A percentile compares a stretch with the other conserved stretches of the same genome.
These are phyloP conservation scores for Psidium guajava DNA, from an alignment of 345 rosid genomes.

Conservation along the genomic window DNA sequence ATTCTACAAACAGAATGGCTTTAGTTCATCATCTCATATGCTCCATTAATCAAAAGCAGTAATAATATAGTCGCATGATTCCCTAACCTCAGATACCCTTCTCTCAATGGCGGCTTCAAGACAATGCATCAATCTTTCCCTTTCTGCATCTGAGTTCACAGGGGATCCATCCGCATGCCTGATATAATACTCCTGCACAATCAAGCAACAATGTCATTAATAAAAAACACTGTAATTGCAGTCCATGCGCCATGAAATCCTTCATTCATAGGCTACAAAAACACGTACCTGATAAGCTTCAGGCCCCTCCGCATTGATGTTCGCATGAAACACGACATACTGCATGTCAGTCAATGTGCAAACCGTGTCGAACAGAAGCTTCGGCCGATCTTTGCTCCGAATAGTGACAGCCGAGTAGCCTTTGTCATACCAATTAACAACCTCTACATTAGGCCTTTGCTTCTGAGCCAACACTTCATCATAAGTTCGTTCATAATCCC, in stretches of 20 bases:
- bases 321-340: slow-evolving; percentile 85
- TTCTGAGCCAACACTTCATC: slow-evolving; percentile 43
- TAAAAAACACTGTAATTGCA: neutral
- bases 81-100: slow-evolving; percentile 77
- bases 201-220: neutral
- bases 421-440: slow-evolving; percentile 72
- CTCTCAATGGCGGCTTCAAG: slow-evolving; percentile 94
- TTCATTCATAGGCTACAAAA: neutral
- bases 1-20: neutral
- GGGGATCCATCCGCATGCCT: slow-evolving; percentile 90
- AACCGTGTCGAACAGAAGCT: slow-evolving; percentile 82
- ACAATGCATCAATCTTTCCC: slow-evolving; percentile 71
- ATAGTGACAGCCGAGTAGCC: slow-evolving; percentile 80
- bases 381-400: slow-evolving; percentile 81
- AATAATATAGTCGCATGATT: neutral
- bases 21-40: neutral
- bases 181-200: slow-evolving; percentile 68
- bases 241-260: neutral
- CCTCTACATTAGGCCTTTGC: slow-evolving; percentile 58
- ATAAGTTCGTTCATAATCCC: slow-evolving; percentile 63
- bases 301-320: slow-evolving; percentile 58
- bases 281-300: slow-evolving; percentile 65
- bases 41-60: neutral
- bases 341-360: slow-evolving; percentile 94
- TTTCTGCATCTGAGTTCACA: slow-evolving; percentile 73